Percentiles rank a stretch among this genome's conserved stretches.
Evolutionary conservation across 805 yeast genomes (phyloP).

Genomic region (Cyberlindnera bimundalis): DNA sequence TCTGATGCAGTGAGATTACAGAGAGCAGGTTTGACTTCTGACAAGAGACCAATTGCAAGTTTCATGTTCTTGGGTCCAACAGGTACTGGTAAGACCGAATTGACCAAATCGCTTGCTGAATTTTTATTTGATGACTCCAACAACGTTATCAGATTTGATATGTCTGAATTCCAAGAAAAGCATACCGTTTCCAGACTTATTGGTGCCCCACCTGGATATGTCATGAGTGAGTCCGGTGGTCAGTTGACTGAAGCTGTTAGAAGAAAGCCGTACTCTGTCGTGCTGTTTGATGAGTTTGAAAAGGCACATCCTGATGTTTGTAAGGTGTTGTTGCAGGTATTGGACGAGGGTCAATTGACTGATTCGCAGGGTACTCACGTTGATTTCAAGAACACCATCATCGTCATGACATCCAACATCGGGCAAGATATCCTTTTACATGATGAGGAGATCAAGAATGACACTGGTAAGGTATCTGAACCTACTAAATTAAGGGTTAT

Average conservation of each 20-base stretch:
- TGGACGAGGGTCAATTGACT: conserved; percentile 92
- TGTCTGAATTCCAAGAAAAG: conserved; percentile 97
- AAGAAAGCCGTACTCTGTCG: conserved; percentile 90
- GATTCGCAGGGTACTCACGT: conserved; percentile 94
- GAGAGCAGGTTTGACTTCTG: conserved; percentile 94
- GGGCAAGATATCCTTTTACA: conserved; percentile 86
- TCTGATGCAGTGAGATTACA: conserved; percentile 94
- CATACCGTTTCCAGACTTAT: conserved; percentile 87
- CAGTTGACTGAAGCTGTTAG: conserved; percentile 95
- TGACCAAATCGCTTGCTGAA: conserved; percentile 88
- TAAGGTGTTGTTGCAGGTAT: conserved; percentile 82
- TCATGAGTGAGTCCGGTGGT: conserved; percentile 90
- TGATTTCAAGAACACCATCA: conserved; percentile 91
- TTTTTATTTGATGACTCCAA: conserved; percentile 87
- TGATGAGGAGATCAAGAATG: conserved; percentile 48
- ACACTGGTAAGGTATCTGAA: conserved; percentile 55
- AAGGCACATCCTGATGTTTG: conserved; percentile 97
- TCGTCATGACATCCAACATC: conserved; percentile 94
- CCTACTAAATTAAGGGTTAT: conserved; percentile 55
- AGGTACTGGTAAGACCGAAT: conserved; percentile 97
- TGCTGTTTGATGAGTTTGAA: conserved; percentile 92
- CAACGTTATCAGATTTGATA: conserved; percentile 87
- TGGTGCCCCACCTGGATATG: conserved; percentile 98
- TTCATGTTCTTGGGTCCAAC: conserved; percentile 98
- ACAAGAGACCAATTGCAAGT: conserved; percentile 92